Percentiles rank a stretch among this genome's conserved stretches.
phyloP scores from a whole-genome alignment of 345 rosid genomes.

The Dipteronia sinensis region DNA sequence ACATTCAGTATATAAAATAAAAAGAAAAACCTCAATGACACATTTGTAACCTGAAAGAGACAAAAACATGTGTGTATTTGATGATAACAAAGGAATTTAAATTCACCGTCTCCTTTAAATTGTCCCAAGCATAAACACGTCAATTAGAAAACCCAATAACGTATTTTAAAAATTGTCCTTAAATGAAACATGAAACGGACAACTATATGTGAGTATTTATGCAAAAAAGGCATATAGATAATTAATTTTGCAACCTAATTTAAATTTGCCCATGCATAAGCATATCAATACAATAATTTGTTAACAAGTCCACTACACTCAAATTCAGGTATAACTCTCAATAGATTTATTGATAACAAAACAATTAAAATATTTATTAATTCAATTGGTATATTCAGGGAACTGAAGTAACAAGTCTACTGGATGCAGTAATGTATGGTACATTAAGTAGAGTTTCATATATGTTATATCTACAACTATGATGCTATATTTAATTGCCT shows the following conservation, averaged over 20 bases:
- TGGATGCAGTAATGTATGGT: neutral
- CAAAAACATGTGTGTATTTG: neutral
- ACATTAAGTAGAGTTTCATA: neutral
- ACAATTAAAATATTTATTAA: neutral
- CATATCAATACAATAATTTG: neutral
- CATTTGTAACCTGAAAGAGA: neutral
- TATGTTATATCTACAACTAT: neutral
- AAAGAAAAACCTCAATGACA: constrained; percentile 6
- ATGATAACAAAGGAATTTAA: constrained; percentile 9
- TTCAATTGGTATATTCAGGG: neutral
- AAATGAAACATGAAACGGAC: neutral
- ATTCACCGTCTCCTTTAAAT: neutral
- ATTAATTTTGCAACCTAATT: neutral
- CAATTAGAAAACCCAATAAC: neutral
- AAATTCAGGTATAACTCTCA: neutral
- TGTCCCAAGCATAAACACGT: neutral
- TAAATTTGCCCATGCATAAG: neutral
- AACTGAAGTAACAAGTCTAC: neutral
- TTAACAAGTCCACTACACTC: neutral
- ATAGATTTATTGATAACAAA: neutral
- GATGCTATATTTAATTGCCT: neutral
- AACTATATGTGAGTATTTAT: neutral
- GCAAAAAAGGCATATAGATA: neutral
- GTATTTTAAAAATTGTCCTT: neutral
- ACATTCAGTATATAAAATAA: constrained; percentile 13